These are phyloP conservation scores for Apiospora marii DNA, from an alignment of 2,329 filamentous ascomycete species.

Conservation along the genomic window DNA sequence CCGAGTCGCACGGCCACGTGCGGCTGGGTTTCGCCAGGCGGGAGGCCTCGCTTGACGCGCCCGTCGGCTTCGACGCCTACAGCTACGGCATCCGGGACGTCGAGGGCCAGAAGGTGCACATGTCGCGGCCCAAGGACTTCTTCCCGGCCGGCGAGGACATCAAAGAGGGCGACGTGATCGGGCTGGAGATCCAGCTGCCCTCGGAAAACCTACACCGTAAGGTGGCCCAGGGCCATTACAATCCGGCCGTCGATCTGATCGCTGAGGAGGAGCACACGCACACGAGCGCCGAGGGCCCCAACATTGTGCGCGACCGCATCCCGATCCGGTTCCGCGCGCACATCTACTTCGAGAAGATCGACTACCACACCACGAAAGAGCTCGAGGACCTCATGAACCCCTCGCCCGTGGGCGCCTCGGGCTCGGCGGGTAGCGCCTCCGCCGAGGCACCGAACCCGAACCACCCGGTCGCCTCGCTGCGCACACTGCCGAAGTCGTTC, in stretches of 20 bases:
- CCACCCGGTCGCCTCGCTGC: constrained; percentile 76
- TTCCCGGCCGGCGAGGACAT: constrained; percentile 82
- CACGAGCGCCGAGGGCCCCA: constrained; percentile 66
- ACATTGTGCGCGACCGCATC: constrained; percentile 93
- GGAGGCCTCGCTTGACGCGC: constrained; percentile 82
- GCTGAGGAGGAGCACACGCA: constrained; percentile 59
- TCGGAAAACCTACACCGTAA: constrained; percentile 87
- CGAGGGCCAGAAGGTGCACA: constrained; percentile 89
- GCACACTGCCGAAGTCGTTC: constrained; percentile 84
- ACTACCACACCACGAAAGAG: constrained; percentile 87
- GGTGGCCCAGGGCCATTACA: constrained; percentile 86
- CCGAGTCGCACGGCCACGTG: constrained; percentile 67
- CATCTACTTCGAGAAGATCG: constrained; percentile 92
- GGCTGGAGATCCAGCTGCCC: constrained; percentile 86
- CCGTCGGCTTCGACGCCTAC: constrained; percentile 88
- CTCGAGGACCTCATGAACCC: constrained; percentile 85
- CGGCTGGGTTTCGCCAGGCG: constrained; percentile 87
- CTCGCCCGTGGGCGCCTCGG: constrained; percentile 57
- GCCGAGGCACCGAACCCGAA: constrained; percentile 72
- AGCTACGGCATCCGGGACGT: constrained; percentile 94
- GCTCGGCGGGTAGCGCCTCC: constrained; percentile 42
- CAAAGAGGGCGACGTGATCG: constrained; percentile 90
- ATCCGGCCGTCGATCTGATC: constrained; percentile 78
- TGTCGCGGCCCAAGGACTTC: constrained; percentile 92
- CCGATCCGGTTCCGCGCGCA: constrained; percentile 94